These are phyloP conservation scores for Termitomyces sp. DNA, from an alignment of 768 basidiomycete species.

Conservation along the genomic window DNA sequence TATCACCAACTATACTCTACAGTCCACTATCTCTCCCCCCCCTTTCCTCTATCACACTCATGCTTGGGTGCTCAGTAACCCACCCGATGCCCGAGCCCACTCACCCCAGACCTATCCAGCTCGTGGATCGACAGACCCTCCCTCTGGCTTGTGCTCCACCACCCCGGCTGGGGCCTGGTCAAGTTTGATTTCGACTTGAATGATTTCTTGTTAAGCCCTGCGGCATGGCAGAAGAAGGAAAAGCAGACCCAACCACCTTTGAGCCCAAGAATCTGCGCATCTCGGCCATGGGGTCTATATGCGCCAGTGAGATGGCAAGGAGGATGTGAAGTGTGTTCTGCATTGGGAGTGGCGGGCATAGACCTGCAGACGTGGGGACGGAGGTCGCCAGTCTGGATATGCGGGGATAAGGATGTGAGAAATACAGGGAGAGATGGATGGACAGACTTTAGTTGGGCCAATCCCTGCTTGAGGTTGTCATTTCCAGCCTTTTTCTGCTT, in stretches of 20 bases:
- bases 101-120: slow-evolving; percentile 49
- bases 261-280: slow-evolving; percentile 92
- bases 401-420: no score
- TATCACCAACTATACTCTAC: slow-evolving; percentile 84
- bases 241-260: slow-evolving; percentile 68
- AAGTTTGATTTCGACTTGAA: slow-evolving; percentile 43
- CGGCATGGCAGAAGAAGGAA: slow-evolving; percentile 27
- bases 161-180: slow-evolving; percentile 68
- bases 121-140: slow-evolving; percentile 68
- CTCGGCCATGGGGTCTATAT: slow-evolving; percentile 87
- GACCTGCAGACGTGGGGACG: no score
- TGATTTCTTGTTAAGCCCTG: slow-evolving; percentile 28
- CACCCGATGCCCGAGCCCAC: slow-evolving; percentile 34
- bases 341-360: no score
- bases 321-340: slow-evolving; percentile 32
- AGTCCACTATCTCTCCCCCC: slow-evolving; percentile 82
- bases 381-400: no score
- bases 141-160: slow-evolving; percentile 65
- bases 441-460: no score
- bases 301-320: slow-evolving; percentile 70
- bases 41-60: background rate
- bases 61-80: slow-evolving; percentile 17
- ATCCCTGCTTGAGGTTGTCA: no score
- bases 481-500: no score
- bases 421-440: no score